A percentile compares a stretch with the other conserved stretches of the same genome.
phyloP scores from a whole-genome alignment of 129 eudicot genomes.

The Dittrichia graveolens region DNA sequence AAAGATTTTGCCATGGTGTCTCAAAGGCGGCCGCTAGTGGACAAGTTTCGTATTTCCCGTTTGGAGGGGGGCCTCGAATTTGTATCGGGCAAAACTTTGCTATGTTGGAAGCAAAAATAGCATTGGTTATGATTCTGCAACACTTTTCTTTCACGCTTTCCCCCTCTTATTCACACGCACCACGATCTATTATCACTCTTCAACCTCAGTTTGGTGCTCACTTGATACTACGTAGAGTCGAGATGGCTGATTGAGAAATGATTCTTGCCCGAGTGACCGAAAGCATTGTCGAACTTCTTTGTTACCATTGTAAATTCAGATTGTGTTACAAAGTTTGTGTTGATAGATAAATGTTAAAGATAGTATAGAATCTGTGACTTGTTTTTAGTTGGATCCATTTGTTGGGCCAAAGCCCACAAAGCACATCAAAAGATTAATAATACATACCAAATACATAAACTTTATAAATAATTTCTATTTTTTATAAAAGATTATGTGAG shows the following conservation, averaged over 20 bases:
- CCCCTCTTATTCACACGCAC: constrained; percentile 39
- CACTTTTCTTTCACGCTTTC: constrained; percentile 38
- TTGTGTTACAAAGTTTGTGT: no score
- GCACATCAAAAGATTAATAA: no score
- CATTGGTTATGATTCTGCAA: constrained; percentile 30
- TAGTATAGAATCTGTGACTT: no score
- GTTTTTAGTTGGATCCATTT: no score
- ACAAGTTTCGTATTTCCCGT: constrained; percentile 31
- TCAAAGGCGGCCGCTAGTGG: constrained; percentile 26
- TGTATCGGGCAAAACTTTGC: constrained; percentile 41
- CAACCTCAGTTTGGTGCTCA: constrained; percentile 42
- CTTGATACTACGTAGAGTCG: constrained; percentile 18
- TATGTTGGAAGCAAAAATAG: constrained; percentile 37
- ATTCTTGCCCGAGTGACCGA: not conserved
- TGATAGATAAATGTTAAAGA: no score
- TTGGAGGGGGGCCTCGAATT: constrained; percentile 43
- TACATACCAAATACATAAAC: no score
- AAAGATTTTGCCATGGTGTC: constrained; percentile 26
- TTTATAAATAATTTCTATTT: no score
- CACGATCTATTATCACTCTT: constrained; percentile 28
- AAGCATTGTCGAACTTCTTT: not conserved
- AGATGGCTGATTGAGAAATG: not conserved
- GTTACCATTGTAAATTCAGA: not conserved
- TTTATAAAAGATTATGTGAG: no score
- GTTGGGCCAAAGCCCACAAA: no score